Evolutionary conservation across 2,329 filamentous ascomycete species (phyloP).

Genomic region (Cladophialophora carrionii): DNA sequence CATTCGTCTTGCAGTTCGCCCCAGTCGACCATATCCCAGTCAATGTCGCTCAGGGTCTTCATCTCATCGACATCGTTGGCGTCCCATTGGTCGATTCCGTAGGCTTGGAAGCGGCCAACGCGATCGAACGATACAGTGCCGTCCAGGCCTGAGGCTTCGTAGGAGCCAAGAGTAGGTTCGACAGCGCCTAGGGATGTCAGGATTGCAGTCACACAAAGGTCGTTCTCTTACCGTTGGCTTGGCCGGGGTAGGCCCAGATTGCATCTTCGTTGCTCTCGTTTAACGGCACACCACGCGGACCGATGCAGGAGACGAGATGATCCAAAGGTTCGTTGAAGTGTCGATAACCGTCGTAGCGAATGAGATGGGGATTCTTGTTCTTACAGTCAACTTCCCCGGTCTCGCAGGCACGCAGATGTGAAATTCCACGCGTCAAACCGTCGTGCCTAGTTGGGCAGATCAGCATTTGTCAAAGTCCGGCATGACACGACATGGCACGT

Average conservation of each 20-base stretch:
- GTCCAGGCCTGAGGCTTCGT: slow-evolving; percentile 64
- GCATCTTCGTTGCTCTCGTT: slow-evolving; percentile 65
- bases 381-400: slow-evolving; percentile 36
- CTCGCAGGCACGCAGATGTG: slow-evolving; percentile 34
- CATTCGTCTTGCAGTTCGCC: slow-evolving; percentile 71
- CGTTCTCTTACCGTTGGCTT: slow-evolving; percentile 33
- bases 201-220: background rate
- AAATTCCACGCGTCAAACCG: slow-evolving; percentile 36
- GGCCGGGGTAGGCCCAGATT: slow-evolving; percentile 59
- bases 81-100: slow-evolving; percentile 46
- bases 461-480: slow-evolving; percentile 3
- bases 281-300: slow-evolving; percentile 57
- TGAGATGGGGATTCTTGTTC: slow-evolving; percentile 33
- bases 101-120: slow-evolving; percentile 68
- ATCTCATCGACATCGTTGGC: slow-evolving; percentile 39
- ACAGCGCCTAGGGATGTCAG: slow-evolving; percentile 36
- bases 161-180: slow-evolving; percentile 60
- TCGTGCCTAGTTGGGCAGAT: slow-evolving; percentile 32
- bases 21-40: slow-evolving; percentile 73
- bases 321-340: slow-evolving; percentile 33
- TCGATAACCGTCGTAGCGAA: slow-evolving; percentile 38
- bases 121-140: slow-evolving; percentile 70
- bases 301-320: slow-evolving; percentile 63
- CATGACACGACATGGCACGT: background rate
- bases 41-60: slow-evolving; percentile 39